Base-by-base conservation (phyloP, 129 eudicot genomes). In the Flaveria ramosissima region DNA sequence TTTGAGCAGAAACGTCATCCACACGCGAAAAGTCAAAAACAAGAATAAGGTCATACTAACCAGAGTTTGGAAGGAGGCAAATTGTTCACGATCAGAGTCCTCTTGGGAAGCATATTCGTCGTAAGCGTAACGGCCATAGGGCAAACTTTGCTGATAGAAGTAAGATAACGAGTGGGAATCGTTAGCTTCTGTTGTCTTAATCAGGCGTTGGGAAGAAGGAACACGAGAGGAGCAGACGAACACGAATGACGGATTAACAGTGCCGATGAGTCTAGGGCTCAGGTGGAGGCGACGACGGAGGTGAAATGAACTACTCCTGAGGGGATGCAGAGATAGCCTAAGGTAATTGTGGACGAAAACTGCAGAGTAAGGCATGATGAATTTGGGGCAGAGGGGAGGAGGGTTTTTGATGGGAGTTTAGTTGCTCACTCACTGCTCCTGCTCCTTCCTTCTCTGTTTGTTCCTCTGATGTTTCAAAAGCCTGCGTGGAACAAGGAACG, bases 101-200 rank as follows among this genome's bases (percentile, higher is more conserved):
- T 84, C 90, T 63, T 89, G 96, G 4, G 96, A 89, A 10, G 50
- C 84, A 71, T 83, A 89, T 78, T 92, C 93, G 24, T 92, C 92
- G 70, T 87, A 86, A 4, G 96, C 96, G 63, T 78, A 84, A 78
- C 92, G 77, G 14, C 93, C 88, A 61, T 83, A 92, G 48, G 88
- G 85, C 72, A 83, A 85, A 66, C 36, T 86, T 78, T 79, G 96
- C 74, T 85, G 86, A 76, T 85, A 76, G 50, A 88, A 87, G 51
- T 81, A 68, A 15, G 89, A 87, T 71, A 74, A 71, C 13, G 83
- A 70, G 52, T 63, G 68, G 1, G 79, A 80, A 56, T 79, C 74
- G 8, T 57, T 81, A 57, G 67, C 43, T 41, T 72, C 80, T 51
- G 83, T 59, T 30, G 43, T 81, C 84, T 63, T 53, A 53, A 73